Evolutionary conservation across 768 basidiomycete species (phyloP).

Genomic region (Leccinum incarnatum): DNA sequence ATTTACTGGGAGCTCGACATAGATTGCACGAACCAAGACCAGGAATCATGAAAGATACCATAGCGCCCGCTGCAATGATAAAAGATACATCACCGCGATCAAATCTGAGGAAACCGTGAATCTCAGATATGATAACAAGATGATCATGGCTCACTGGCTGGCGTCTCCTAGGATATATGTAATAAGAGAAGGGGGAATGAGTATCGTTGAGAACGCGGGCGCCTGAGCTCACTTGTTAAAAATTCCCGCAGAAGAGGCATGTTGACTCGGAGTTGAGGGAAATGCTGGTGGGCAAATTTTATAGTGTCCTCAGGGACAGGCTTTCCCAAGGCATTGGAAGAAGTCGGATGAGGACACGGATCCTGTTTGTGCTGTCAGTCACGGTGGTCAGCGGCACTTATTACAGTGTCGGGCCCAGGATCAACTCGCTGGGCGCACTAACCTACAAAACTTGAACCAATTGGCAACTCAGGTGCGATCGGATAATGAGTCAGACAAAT

Average conservation of each 20-base stretch:
- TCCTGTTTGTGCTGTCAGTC: not conserved
- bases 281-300: not conserved
- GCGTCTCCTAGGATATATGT: slow-evolving; percentile 17
- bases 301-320: not conserved
- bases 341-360: not conserved
- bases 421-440: not conserved
- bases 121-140: not conserved
- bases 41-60: slow-evolving; percentile 78
- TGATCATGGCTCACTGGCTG: slow-evolving; percentile 26
- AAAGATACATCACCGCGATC: slow-evolving; percentile 71
- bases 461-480: not conserved
- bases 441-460: not conserved
- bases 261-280: no score
- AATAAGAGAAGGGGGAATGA: slow-evolving; percentile 5
- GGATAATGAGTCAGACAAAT: not conserved
- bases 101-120: slow-evolving; percentile 42
- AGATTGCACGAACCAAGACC: slow-evolving; percentile 51
- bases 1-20: not conserved
- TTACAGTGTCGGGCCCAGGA: not conserved
- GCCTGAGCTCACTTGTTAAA: no score
- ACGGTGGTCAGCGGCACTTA: not conserved
- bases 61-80: slow-evolving; percentile 64
- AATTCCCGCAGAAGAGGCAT: no score
- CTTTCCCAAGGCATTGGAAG: not conserved
- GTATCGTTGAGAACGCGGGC: not conserved